Conservation (phyloP, 2,329 filamentous ascomycete species). For the Alternaria brassicicola region DNA sequence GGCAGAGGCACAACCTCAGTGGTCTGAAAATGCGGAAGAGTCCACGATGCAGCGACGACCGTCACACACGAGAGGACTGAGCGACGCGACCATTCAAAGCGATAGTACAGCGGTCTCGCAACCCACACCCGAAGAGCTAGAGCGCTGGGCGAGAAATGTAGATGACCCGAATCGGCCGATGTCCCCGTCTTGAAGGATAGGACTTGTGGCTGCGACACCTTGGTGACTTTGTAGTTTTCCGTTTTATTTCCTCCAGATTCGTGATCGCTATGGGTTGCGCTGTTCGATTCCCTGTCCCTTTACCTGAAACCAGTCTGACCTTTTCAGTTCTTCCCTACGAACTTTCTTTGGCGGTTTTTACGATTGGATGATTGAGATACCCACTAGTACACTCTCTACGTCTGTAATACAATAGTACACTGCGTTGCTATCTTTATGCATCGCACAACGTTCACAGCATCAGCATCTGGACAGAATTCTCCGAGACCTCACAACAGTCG, state of each 20-base stretch:
- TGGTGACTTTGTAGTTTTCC: background rate
- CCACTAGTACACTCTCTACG: constrained; percentile 29
- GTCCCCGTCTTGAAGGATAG: constrained; percentile 14
- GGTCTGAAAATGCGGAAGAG: background rate
- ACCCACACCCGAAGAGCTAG: constrained; percentile 42
- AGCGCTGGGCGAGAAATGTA: constrained; percentile 30
- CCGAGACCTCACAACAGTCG: background rate
- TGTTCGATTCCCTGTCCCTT: background rate
- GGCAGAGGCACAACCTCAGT: background rate
- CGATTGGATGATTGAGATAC: constrained; percentile 14
- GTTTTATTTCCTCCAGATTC: background rate
- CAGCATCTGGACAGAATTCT: background rate
- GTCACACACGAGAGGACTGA: constrained; percentile 40
- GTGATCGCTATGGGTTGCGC: background rate
- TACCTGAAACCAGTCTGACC: background rate
- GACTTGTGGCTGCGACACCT: background rate
- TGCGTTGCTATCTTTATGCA: background rate
- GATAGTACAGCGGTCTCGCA: constrained; percentile 45
- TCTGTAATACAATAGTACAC: constrained; percentile 13
- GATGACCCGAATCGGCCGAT: constrained; percentile 18
- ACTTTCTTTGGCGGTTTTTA: background rate
- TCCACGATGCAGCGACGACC: constrained; percentile 29
- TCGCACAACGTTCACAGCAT: background rate
- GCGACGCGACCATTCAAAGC: constrained; percentile 41
- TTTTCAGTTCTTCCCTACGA: background rate